These are phyloP conservation scores for Abelmoschus esculentus DNA, from an alignment of 345 rosid species.

Conservation along the genomic window DNA sequence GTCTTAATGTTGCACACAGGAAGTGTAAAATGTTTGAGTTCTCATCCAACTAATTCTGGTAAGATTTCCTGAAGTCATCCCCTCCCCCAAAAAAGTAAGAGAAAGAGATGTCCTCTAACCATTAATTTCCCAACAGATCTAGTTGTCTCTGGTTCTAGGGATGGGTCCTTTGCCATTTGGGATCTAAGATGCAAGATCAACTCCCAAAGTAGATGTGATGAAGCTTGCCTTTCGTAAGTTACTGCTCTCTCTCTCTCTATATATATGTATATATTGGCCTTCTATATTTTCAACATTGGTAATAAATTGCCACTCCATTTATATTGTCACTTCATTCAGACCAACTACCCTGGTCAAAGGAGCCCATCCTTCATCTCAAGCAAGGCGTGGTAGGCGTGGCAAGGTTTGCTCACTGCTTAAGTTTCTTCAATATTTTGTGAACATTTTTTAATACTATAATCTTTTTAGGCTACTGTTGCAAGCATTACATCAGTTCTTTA, in stretches of 20 bases:
- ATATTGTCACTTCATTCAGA: slow-evolving; percentile 25
- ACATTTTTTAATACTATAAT: slow-evolving; percentile 15
- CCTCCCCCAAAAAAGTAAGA: too few species aligned
- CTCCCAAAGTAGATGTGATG: slow-evolving; percentile 26
- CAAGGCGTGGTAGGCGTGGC: slow-evolving; percentile 51
- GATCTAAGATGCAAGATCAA: slow-evolving; percentile 67
- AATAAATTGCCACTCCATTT: neutral
- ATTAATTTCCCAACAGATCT: slow-evolving; percentile 40
- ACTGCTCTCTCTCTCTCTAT: neutral
- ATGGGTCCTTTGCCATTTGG: slow-evolving; percentile 88
- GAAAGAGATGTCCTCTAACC: neutral
- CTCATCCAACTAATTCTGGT: slow-evolving; percentile 81
- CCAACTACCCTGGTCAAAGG: slow-evolving; percentile 56
- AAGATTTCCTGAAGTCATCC: slow-evolving; percentile 1
- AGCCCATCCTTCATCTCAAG: slow-evolving; percentile 70
- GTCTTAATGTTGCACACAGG: slow-evolving; percentile 67
- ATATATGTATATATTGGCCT: neutral
- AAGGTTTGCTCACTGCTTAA: slow-evolving; percentile 43
- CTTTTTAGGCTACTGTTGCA: slow-evolving; percentile 58
- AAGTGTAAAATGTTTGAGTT: slow-evolving; percentile 74
- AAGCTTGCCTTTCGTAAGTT: slow-evolving; percentile 39
- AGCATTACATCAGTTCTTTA: slow-evolving; percentile 90
- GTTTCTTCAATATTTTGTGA: slow-evolving; percentile 4
- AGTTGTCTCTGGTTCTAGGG: slow-evolving; percentile 85
- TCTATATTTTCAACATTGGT: neutral